These are phyloP conservation scores for Penicillium digitatum DNA, from an alignment of 2,329 filamentous ascomycete genomes.

Conservation along the genomic window DNA sequence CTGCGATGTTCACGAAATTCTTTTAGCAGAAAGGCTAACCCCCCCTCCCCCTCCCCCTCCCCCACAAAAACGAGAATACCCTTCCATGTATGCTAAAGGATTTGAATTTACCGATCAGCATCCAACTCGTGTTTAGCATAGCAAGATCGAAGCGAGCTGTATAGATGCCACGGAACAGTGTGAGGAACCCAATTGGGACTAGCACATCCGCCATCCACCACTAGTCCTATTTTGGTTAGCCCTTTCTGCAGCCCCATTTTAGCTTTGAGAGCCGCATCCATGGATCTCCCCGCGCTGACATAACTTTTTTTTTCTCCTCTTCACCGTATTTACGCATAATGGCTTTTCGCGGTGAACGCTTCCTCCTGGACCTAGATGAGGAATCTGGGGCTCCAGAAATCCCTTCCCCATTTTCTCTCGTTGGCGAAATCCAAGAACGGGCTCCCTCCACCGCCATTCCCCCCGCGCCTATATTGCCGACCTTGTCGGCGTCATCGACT, in stretches of 20 bases:
- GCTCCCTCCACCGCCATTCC: conserved; percentile 47
- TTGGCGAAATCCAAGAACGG: conserved; percentile 78
- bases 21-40: background rate
- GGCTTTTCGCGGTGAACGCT: conserved; percentile 57
- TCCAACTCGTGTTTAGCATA: background rate
- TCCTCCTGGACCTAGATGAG: conserved; percentile 57
- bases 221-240: conserved; percentile 23
- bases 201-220: conserved; percentile 13
- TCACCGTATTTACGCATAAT: conserved; percentile 28
- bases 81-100: too few species aligned
- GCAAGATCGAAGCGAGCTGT: conserved; percentile 5
- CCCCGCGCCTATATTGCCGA: conserved; percentile 52
- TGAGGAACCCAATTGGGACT: conserved; percentile 17
- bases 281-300: conserved; percentile 28
- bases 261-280: conserved; percentile 38
- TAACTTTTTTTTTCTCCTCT: conserved; percentile 19
- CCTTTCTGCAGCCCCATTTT: conserved; percentile 26
- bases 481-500: conserved; percentile 46
- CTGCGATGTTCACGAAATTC: background rate
- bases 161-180: conserved; percentile 18
- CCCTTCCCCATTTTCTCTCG: conserved; percentile 40
- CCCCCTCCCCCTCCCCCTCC: too few species aligned
- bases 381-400: conserved; percentile 28
- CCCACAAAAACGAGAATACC: too few species aligned
- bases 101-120: background rate